Base-by-base conservation (phyloP, 2,329 filamentous ascomycete genomes). In the Hypomyces rosellus region DNA sequence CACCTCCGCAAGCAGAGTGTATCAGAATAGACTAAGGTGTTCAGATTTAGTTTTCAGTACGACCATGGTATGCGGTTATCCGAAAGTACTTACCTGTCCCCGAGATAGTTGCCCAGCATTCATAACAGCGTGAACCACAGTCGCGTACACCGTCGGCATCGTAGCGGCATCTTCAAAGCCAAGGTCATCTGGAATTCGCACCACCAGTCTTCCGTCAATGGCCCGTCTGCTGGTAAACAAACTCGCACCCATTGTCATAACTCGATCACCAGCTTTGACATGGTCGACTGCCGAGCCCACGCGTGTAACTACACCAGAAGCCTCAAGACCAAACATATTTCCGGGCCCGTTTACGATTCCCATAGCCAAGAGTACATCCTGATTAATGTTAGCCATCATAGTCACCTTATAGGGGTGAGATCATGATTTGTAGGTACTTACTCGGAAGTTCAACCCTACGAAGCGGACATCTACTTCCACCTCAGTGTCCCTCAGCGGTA, bases 391-490 rank as follows among this genome's bases (percentile, higher is more conserved):
- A 30, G 25, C 9, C 4, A 30, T 3, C 25, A 30, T 6, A 30
- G 6, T 6, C 4, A 5, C 25, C 6, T 30, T 11, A 30, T 30
- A 30, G 25, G 8, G 9, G 9, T 2, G 25, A 30, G 6, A 5
- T 30, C 25, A 30, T 20, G 3, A 25, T 20, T 30, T 3, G 25
- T 11, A 30, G 25, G 25, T 11, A 30, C 25, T 30, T 30, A 30
- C 25, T 30, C 25, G 25, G 45, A 57, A 59, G 42, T 57, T 59
- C 14, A 59, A 20, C 12, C 55, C 54, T 2, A 46, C 57, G 2
- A 45, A 45, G 18, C 46, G 46, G 1, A 57, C 38, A 16, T 69
- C 55, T 5, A 74, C 62, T 50, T 73, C 68, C 11, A 74, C 58
- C 15, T 63, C 55, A 43, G 62, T 57, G 0, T 46, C 45, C 11